Base-by-base conservation (phyloP, 2,329 filamentous ascomycete species). In the Trichoderma pleuroti region DNA sequence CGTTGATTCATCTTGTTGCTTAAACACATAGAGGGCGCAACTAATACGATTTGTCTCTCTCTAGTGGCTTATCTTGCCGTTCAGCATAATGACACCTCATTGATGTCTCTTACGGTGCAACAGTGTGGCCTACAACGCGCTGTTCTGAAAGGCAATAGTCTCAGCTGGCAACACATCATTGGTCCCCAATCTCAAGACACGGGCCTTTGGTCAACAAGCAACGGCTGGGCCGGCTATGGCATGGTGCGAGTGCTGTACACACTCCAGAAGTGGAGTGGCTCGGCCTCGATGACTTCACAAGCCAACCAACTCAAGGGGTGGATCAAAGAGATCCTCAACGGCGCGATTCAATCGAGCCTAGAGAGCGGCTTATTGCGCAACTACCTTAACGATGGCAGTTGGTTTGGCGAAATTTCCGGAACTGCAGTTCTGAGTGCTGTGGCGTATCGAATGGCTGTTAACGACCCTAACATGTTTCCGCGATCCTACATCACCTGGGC, bases 251-350 rank as follows among this genome's bases (percentile, higher is more conserved):
- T 73, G 34, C 70, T 73, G 34, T 46, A 73, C 46, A 73, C 72
- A 8, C 56, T 72, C 10, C 72, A 73, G 46, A 72, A 72, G 67
- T 73, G 72, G 72, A 62, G 64, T 24, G 70, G 52, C 11, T 69
- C 69, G 10, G 54, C 28, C 11, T 54, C 63, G 6, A 59, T 70
- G 62, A 30, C 12, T 36, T 39, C 39, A 34, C 49, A 72, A 49
- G 62, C 63, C 1, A 36, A 12, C 26, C 32, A 70, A 46, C 69
- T 72, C 52, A 72, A 72, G 52, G 9, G 18, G 5, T 72, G 71
- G 71, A 72, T 72, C 60, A 71, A 71, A 65, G 71, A 72, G 70
- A 72, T 72, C 28, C 71, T 72, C 11, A 69, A 72, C 65, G 71
- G 71, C 21, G 69, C 69, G 6, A 52, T 71, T 42, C 57, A 66